Evolutionary conservation across 176 grass and related monocot species (phyloP), one percentile per base, ranked within the genome.

Genomic region (Canna indica): DNA sequence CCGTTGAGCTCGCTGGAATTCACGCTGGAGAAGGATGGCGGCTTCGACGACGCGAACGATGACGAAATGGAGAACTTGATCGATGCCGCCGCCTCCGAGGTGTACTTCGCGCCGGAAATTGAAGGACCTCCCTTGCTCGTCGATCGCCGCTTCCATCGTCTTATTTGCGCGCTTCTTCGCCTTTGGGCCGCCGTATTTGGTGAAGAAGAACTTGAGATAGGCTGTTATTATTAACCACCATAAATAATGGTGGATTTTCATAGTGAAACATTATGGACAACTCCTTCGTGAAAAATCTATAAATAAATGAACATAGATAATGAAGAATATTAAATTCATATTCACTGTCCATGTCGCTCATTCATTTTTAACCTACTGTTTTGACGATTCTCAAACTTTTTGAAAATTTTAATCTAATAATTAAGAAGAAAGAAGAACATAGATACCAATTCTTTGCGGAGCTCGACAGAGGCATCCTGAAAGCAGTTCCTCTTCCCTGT

Each of bases 401-500:
- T n/a, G n/a, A n/a, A n/a, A n/a, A n/a, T n/a, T n/a, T n/a, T n/a
- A n/a, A n/a, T n/a, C n/a, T n/a, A n/a, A n/a, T n/a, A n/a, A n/a
- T n/a, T n/a, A 28, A 41, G 26, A 38, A 69, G n/a, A 20, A 48
- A 7, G 36, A 34, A 7, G 41, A 6, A 1, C n/a, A n/a, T n/a
- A 29, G 25, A 69, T 64, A 91, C 92, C 76, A 96, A 81, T 73
- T 91, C 92, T 68, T 66, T 79, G 72, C 86, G 88, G 66, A 96
- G 92, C 76, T 96, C 83, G 16, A 91, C 82, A 58, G 92, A 88
- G 27, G 92, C 92, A 48, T 89, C 86, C 27, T 87, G 85, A 79
- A 91, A 96, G 81, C 83, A 91, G 75, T 87, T 73, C 31, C 92
- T 87, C 78, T 96, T 96, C 63, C 92, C 92, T 38, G 81, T 91